A percentile compares a stretch with the other conserved stretches of the same genome.
phyloP scores from a whole-genome alignment of 768 basidiomycete species.

The Infundibulicybe gibba region DNA sequence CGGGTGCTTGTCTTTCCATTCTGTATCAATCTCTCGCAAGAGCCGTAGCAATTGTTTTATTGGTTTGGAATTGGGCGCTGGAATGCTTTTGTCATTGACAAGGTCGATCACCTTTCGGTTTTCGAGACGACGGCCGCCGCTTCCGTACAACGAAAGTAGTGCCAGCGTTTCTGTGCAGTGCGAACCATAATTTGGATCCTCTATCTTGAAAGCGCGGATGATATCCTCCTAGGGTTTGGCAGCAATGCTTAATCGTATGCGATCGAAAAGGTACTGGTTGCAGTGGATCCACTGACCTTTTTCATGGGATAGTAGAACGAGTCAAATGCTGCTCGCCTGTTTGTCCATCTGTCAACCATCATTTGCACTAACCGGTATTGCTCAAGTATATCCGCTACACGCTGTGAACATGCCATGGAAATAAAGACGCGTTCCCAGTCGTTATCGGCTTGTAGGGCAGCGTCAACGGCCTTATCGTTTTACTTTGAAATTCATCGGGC shows the following conservation, averaged over 20 bases:
- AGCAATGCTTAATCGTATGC: background rate
- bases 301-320: slow-evolving; percentile 32
- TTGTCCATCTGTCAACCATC: slow-evolving; percentile 42
- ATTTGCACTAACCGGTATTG: slow-evolving; percentile 53
- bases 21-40: slow-evolving; percentile 44
- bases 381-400: slow-evolving; percentile 36
- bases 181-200: slow-evolving; percentile 34
- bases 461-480: slow-evolving; percentile 41
- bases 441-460: slow-evolving; percentile 37
- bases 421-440: slow-evolving; percentile 44
- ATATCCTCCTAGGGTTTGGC: slow-evolving; percentile 49
- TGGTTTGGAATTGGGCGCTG: slow-evolving; percentile 40
- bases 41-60: slow-evolving; percentile 44
- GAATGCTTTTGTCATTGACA: slow-evolving; percentile 40
- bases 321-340: slow-evolving; percentile 36
- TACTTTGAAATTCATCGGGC: slow-evolving; percentile 34
- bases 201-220: slow-evolving; percentile 44
- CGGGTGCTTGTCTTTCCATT: slow-evolving; percentile 32
- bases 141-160: slow-evolving; percentile 56
- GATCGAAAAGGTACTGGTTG: background rate
- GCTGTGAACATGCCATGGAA: slow-evolving; percentile 33
- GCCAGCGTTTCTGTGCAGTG: slow-evolving; percentile 47
- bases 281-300: slow-evolving; percentile 30
- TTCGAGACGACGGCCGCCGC: slow-evolving; percentile 42
- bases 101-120: slow-evolving; percentile 47